Evolutionary conservation across 2,329 filamentous ascomycete genomes (phyloP), one percentile per base, ranked within the genome.

Genomic region (Orbilia brochopaga): DNA sequence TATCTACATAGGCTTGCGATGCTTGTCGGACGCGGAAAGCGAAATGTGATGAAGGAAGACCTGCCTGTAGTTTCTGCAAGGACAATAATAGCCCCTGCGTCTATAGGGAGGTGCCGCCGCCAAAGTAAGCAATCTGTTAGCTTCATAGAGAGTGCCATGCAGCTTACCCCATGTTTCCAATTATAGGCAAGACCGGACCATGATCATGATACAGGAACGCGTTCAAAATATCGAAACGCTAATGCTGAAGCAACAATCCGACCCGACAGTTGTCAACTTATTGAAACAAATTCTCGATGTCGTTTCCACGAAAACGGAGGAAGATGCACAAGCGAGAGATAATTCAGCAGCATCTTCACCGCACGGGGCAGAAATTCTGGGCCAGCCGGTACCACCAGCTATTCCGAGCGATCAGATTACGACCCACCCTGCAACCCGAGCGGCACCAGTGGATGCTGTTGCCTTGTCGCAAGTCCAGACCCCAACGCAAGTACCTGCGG

Each of bases 71-170:
- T 42, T 87, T 87, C 76, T 99, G 94, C 79, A 89, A 89, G 76
- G 92, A 97, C 75, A 95, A 95, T 78, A 88, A 85, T 75, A 84
- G 91, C 32, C 84, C 87, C 59, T 99, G 91, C 81, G 88, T 90
- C 79, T 97, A 97, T 79, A 88, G 92, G 75, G 92, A 97, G 77
- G 89, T 94, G 4, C 90, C 91, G 21, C 91, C 91, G 15, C 94
- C 95, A 78, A 93, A 95, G 90, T 96, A 83, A 79, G 89, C 58
- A 21, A 10, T 19, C 19, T 58, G 51, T 35, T 44, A 48, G 19
- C 50, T 46, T 62, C 52, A 32, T 13, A 30, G 37, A 23, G 52
- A 46, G 21, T 23, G 37, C 64, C 32, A 44, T 21, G 35, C 30
- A 69, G 23, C 57, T 75, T 78, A 69, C 78, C 11, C 24, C 30